Percentiles rank a stretch among this genome's conserved stretches.
These are phyloP conservation scores for Taphrina deformans DNA, from an alignment of 1,139 yeast species.

Conservation along the genomic window DNA sequence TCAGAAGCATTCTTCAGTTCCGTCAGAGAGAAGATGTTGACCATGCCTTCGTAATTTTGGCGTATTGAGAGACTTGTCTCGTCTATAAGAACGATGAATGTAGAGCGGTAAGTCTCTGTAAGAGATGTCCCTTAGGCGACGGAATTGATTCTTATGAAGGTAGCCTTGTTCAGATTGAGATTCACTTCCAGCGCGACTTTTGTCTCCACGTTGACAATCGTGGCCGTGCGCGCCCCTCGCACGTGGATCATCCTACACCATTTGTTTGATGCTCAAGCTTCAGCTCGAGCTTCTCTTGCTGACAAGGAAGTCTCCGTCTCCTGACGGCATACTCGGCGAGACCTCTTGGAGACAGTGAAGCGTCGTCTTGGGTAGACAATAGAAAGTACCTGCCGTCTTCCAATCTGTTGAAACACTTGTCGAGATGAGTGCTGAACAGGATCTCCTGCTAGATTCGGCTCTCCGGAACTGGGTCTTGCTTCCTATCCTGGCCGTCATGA, in stretches of 20 bases:
- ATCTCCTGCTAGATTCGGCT: constrained; percentile 33
- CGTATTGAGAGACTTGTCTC: too few relatives aligned
- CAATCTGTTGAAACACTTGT: too few relatives aligned
- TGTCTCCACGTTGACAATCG: not conserved
- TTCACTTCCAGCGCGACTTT: not conserved
- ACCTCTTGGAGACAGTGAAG: too few relatives aligned
- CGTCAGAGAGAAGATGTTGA: constrained; percentile 39
- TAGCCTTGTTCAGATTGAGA: not conserved
- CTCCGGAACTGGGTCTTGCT: constrained; percentile 85
- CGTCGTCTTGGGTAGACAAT: too few relatives aligned
- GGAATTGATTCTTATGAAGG: not conserved
- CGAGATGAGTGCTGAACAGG: constrained; percentile 6
- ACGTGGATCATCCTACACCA: not conserved
- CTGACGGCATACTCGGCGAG: too few relatives aligned
- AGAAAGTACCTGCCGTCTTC: too few relatives aligned
- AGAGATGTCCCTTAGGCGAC: too few relatives aligned
- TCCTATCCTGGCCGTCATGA: constrained; percentile 89
- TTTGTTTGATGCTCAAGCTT: not conserved
- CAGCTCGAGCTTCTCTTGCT: not conserved
- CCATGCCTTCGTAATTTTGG: too few relatives aligned
- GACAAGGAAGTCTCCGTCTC: too few relatives aligned
- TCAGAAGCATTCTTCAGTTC: constrained; percentile 46
- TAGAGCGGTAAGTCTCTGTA: too few relatives aligned
- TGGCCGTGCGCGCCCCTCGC: not conserved
- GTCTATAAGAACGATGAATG: too few relatives aligned